Conservation (phyloP, 441 rosid species). For the Arabidopsis hybrid region DNA sequence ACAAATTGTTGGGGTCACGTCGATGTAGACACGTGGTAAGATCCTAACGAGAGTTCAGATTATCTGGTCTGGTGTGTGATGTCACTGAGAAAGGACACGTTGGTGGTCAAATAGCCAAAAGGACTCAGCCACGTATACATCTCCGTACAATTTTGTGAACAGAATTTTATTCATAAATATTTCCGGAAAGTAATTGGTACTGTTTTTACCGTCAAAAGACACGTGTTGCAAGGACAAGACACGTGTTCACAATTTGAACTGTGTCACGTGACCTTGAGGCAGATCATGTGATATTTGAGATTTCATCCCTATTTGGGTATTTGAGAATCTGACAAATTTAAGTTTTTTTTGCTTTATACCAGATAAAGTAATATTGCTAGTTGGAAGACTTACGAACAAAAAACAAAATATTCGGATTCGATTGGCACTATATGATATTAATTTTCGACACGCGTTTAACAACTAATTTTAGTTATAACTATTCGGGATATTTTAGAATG, state of each 20-base stretch:
- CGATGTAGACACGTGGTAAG: slow-evolving; percentile 21
- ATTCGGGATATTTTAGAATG: background rate
- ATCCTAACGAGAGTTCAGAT: background rate
- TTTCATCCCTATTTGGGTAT: slow-evolving; percentile 5
- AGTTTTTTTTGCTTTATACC: background rate
- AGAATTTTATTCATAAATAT: background rate
- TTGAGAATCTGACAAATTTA: slow-evolving; percentile 34
- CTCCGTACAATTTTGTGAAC: slow-evolving; percentile 26
- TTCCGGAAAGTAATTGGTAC: slow-evolving; percentile 23
- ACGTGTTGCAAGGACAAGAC: slow-evolving; percentile 33
- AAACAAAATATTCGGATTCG: slow-evolving; percentile 28
- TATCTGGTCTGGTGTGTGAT: background rate
- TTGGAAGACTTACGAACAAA: background rate
- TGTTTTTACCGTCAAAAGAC: slow-evolving; percentile 24
- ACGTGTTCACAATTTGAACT: slow-evolving; percentile 14
- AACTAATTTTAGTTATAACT: background rate
- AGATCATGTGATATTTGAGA: slow-evolving; percentile 30
- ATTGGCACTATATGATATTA: background rate
- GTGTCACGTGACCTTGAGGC: slow-evolving; percentile 40
- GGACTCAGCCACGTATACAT: background rate
- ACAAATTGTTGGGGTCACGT: slow-evolving; percentile 12
- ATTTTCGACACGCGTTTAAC: background rate
- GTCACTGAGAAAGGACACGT: slow-evolving; percentile 26
- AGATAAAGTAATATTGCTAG: slow-evolving; percentile 18
- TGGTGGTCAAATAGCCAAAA: slow-evolving; percentile 35